These are phyloP conservation scores for Apiospora sp. DNA, from an alignment of 2,329 filamentous ascomycete genomes.

Conservation along the genomic window DNA sequence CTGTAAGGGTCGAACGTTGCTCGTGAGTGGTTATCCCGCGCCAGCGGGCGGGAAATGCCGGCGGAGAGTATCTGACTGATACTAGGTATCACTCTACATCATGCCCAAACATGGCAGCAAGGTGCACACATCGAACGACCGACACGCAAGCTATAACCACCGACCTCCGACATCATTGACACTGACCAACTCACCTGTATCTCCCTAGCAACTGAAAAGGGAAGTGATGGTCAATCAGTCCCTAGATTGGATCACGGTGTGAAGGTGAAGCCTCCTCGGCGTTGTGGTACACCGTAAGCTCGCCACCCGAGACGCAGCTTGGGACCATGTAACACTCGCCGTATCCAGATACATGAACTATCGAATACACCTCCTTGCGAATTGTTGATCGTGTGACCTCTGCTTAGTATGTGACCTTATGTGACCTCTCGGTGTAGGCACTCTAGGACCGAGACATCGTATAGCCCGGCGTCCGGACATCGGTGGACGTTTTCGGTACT, in stretches of 20 bases:
- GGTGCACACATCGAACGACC: background rate
- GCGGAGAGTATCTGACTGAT: background rate
- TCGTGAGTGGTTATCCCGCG: background rate
- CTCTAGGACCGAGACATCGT: background rate
- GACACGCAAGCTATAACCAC: background rate
- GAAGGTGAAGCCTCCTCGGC: background rate
- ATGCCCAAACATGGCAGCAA: background rate
- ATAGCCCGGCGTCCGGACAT: background rate
- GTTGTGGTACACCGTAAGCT: background rate
- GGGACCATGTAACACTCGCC: background rate
- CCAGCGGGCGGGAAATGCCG: background rate
- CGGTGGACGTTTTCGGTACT: conserved; percentile 4
- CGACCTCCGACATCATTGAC: background rate
- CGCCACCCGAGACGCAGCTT: background rate
- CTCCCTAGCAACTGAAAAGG: background rate
- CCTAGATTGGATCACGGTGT: background rate
- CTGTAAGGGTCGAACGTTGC: background rate
- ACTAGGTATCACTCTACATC: background rate
- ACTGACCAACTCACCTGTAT: background rate
- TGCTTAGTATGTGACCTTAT: background rate
- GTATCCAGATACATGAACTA: too few relatives aligned
- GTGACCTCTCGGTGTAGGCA: background rate
- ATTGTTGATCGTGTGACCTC: background rate
- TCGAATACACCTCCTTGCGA: background rate
- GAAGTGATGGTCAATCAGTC: background rate